These are phyloP conservation scores for Cladobotryum protrusum DNA, from an alignment of 2,329 filamentous ascomycete species.

Conservation along the genomic window DNA sequence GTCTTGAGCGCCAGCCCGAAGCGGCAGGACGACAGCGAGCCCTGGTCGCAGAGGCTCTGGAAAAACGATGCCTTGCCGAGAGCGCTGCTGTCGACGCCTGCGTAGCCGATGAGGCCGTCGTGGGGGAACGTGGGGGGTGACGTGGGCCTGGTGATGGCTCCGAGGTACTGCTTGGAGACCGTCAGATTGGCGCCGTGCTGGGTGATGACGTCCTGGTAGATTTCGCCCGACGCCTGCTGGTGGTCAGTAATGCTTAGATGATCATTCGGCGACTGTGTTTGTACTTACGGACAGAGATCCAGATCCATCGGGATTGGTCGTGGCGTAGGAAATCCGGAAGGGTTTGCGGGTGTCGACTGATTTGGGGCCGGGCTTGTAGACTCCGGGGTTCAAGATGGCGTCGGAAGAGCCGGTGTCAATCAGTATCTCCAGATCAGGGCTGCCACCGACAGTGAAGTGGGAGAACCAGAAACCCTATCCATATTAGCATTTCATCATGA, in stretches of 20 bases:
- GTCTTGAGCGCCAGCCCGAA: slow-evolving; percentile 16
- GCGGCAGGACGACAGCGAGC: slow-evolving; percentile 14
- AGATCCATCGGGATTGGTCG: slow-evolving; percentile 16
- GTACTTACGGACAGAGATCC: slow-evolving; percentile 11
- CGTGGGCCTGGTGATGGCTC: slow-evolving; percentile 10
- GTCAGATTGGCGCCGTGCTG: slow-evolving; percentile 15
- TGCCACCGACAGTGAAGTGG: slow-evolving; percentile 16
- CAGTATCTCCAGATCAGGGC: slow-evolving; percentile 14
- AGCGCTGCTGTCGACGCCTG: slow-evolving; percentile 4
- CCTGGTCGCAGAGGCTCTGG: slow-evolving; percentile 14
- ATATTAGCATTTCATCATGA: background rate
- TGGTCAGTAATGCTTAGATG: background rate
- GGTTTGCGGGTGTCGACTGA: slow-evolving; percentile 6
- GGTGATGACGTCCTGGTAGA: slow-evolving; percentile 14
- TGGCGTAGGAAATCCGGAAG: slow-evolving; percentile 15
- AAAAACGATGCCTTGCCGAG: slow-evolving; percentile 13
- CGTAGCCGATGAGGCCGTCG: slow-evolving; percentile 17
- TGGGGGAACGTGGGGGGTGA: slow-evolving; percentile 13
- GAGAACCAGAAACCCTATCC: slow-evolving; percentile 18
- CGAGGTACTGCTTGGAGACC: slow-evolving; percentile 13
- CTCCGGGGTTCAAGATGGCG: slow-evolving; percentile 14
- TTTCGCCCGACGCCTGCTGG: slow-evolving; percentile 12
- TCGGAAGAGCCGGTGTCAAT: slow-evolving; percentile 17
- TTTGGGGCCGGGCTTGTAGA: slow-evolving; percentile 13
- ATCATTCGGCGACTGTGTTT: background rate